phyloP scores from a whole-genome alignment of 2,329 filamentous ascomycete genomes.

The Neocucurbitaria cava region DNA sequence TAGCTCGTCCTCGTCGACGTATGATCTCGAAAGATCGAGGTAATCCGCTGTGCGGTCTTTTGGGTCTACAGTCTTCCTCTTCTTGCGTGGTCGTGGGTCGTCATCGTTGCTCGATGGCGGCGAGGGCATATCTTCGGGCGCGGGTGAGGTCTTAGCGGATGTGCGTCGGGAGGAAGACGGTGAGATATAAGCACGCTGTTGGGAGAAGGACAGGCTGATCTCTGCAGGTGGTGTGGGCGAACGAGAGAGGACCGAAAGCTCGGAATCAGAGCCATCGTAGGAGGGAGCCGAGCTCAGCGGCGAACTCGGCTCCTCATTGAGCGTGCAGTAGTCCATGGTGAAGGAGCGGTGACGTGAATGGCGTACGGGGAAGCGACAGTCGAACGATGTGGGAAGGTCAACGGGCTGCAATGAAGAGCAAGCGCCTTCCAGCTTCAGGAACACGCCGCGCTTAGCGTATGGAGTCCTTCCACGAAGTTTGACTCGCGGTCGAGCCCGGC shows the following conservation, averaged over 20 bases:
- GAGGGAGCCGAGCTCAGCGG: slow-evolving; percentile 50
- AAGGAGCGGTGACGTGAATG: slow-evolving; percentile 7
- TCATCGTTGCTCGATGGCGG: slow-evolving; percentile 62
- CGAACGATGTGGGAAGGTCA: slow-evolving; percentile 15
- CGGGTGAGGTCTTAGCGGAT: slow-evolving; percentile 55
- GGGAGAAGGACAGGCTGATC: slow-evolving; percentile 38
- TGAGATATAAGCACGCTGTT: slow-evolving; percentile 42
- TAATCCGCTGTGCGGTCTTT: slow-evolving; percentile 81
- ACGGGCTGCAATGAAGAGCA: slow-evolving; percentile 6
- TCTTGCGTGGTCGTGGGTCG: slow-evolving; percentile 75
- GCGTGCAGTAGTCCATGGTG: slow-evolving; percentile 34
- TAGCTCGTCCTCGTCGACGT: slow-evolving; percentile 64
- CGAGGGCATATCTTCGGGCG: slow-evolving; percentile 54
- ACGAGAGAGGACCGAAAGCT: slow-evolving; percentile 36
- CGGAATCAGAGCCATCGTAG: slow-evolving; percentile 48
- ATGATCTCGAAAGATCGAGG: slow-evolving; percentile 70
- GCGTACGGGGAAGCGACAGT: slow-evolving; percentile 19
- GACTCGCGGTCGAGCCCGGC: neutral
- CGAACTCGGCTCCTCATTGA: slow-evolving; percentile 42
- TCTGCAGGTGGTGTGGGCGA: slow-evolving; percentile 44
- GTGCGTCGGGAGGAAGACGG: slow-evolving; percentile 55
- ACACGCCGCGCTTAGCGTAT: slow-evolving; percentile 12
- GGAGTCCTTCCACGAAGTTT: slow-evolving; percentile 1
- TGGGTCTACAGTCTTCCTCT: slow-evolving; percentile 64
- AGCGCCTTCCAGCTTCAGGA: slow-evolving; percentile 13